Conservation (phyloP, 192 early-diverging fungal genomes). For the Jimgerdemannia lactiflua region DNA sequence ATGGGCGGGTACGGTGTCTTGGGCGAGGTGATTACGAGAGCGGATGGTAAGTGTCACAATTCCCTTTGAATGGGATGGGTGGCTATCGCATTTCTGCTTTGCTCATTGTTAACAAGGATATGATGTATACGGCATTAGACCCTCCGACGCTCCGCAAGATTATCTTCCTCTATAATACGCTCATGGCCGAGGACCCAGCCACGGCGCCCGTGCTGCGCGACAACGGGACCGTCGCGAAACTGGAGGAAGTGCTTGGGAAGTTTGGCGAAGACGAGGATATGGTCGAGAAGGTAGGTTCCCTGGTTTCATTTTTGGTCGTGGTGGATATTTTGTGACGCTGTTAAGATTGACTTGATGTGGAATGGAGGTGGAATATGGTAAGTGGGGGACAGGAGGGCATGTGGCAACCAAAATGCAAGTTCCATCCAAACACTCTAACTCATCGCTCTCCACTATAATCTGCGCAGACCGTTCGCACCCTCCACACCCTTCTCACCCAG, state of each 20-base stretch:
- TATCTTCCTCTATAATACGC: constrained; percentile 60
- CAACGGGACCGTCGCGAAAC: constrained; percentile 39
- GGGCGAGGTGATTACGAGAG: constrained; percentile 40
- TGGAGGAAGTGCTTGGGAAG: constrained; percentile 37
- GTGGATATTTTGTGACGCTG: too few relatives aligned
- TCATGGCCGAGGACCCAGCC: constrained; percentile 55
- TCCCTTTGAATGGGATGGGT: too few relatives aligned
- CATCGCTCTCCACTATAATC: too few relatives aligned
- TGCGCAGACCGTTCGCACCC: background rate
- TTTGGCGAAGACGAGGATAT: constrained; percentile 41
- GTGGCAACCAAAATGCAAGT: too few relatives aligned
- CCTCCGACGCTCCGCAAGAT: constrained; percentile 43
- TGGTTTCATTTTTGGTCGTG: constrained; percentile 16
- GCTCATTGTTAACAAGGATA: constrained; percentile 7
- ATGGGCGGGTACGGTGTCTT: constrained; percentile 43
- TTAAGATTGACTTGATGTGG: too few relatives aligned
- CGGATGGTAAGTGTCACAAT: constrained; percentile 31
- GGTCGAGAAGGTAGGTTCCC: constrained; percentile 35
- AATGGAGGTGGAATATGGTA: too few relatives aligned
- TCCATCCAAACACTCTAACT: constrained; percentile 12
- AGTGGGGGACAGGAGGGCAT: too few relatives aligned
- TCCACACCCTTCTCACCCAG: constrained; percentile 3
- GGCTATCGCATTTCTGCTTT: background rate
- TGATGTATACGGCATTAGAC: constrained; percentile 19
- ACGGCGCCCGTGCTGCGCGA: constrained; percentile 40